These are phyloP conservation scores for Ajuga chamaepitys DNA, from an alignment of 257 asterid species.

Conservation along the genomic window DNA sequence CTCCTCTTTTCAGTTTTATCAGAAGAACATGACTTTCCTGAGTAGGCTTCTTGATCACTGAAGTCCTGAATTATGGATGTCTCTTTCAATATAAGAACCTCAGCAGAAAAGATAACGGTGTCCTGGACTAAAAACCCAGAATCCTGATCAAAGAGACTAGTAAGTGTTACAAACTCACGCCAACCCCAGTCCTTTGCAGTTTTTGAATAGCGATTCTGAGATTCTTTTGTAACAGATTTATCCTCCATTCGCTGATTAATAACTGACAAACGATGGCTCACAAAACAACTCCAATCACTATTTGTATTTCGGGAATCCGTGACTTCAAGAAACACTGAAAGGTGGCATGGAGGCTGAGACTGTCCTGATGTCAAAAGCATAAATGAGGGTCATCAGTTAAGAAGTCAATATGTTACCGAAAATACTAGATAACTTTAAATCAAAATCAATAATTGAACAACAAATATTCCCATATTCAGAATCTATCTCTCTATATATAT, in stretches of 20 bases:
- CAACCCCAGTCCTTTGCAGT: constrained; percentile 99
- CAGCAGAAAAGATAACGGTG: constrained; percentile 83
- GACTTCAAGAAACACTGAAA: constrained; percentile 98
- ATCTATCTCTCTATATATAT: too few species aligned
- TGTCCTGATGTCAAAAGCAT: constrained; percentile 71
- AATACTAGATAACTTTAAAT: too few species aligned
- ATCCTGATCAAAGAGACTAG: constrained; percentile 99
- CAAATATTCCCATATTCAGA: too few species aligned
- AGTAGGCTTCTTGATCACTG: constrained; percentile 48
- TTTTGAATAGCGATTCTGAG: constrained; percentile 98
- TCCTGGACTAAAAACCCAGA: constrained; percentile 96
- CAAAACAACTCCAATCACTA: constrained; percentile 98
- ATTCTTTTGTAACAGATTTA: constrained; percentile 91
- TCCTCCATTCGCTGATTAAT: constrained; percentile 84
- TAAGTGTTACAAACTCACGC: constrained; percentile 99
- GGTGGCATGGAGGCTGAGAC: constrained; percentile 99
- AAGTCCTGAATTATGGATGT: constrained; percentile 74
- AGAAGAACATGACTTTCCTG: constrained; percentile 38
- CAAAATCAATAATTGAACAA: too few species aligned
- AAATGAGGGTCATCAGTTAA: too few species aligned
- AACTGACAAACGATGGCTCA: constrained; percentile 93
- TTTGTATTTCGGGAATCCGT: constrained; percentile 86
- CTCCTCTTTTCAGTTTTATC: constrained; percentile 60
- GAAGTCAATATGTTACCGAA: too few species aligned
- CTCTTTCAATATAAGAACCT: constrained; percentile 96